Conservation (phyloP, 768 basidiomycete species). For the Psilocybe cyanescens region DNA sequence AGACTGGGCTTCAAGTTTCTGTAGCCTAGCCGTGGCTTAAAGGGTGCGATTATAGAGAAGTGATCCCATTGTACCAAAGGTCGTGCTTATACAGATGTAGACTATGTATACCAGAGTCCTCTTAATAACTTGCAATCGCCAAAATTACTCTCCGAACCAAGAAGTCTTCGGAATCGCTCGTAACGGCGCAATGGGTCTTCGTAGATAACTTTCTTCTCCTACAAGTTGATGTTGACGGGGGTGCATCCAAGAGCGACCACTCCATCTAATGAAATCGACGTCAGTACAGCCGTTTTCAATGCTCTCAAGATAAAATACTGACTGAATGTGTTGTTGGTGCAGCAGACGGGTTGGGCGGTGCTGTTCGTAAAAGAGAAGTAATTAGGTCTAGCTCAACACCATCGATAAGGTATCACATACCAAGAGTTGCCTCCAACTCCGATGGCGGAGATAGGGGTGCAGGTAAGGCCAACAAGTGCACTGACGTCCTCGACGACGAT, state of each 20-base stretch:
- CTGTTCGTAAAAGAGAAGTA: not conserved
- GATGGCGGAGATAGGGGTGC: constrained; percentile 5
- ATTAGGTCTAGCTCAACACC: not conserved
- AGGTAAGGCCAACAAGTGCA: not conserved
- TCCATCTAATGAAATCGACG: not conserved
- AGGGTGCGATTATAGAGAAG: no score
- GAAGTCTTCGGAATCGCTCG: no score
- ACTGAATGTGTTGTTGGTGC: constrained; percentile 6
- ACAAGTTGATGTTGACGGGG: constrained; percentile 6
- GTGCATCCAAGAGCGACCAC: constrained; percentile 6
- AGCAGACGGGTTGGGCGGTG: constrained; percentile 7
- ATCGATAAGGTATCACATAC: not conserved
- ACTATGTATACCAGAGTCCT: no score
- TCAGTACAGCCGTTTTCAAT: not conserved
- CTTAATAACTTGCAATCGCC: no score
- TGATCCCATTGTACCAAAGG: no score
- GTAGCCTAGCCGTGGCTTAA: no score
- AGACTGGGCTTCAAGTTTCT: no score
- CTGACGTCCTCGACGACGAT: not conserved
- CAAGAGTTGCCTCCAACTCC: constrained; percentile 4
- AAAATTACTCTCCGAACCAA: no score
- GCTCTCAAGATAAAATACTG: not conserved
- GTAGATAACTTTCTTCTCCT: not conserved
- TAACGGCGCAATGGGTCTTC: no score
- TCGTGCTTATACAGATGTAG: no score